Base-by-base conservation (phyloP, 2,329 filamentous ascomycete species). In the Scytalidium lignicola region DNA sequence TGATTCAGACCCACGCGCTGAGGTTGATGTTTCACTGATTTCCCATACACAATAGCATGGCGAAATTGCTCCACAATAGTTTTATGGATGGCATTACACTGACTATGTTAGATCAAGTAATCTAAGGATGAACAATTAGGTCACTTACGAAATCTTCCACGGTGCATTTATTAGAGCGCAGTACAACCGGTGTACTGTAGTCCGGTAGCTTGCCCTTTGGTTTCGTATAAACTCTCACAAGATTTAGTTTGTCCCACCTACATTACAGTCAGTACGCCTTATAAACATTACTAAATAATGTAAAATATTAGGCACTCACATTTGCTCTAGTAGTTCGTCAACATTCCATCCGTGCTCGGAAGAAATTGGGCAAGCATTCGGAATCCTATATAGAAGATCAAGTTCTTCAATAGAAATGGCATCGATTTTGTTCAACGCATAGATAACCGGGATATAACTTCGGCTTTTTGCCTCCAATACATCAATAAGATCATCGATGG, bases 361-460 rank as follows among this genome's bases (percentile, higher is more conserved):
- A 67, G 91, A 96, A 71, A 99, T 97, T 22, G 93, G 93, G 51
- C 93, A 93, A 13, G 93, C 90, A 66, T 97, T 95, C 44, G 93
- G 93, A 58, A 99, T 99, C 40, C 92, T 85, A 72, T 99, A 97
- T 22, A 99, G 78, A 53, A 99, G 74, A 70, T 99, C 93, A 53
- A 99, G 78, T 71, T 99, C 93, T 71, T 99, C 92, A 60, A 99
- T 97, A 46, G 89, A 92, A 67, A 99, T 97, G 48, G 91, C 83
- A 70, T 99, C 93, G 60, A 99, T 99, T 76, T 99, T 99, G 80
- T 99, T 99, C 62, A 99, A 79, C 40, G 95, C 93, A 72, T 99
- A 99, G 48, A 99, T 89, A 56, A 97, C 93, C n/a, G 93, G 93
- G 57, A 99, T 97, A 68, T 99, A 99, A 67, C 88, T 90, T 70